phyloP scores from a whole-genome alignment of 1,139 yeast species.

The Pichia terricola region DNA sequence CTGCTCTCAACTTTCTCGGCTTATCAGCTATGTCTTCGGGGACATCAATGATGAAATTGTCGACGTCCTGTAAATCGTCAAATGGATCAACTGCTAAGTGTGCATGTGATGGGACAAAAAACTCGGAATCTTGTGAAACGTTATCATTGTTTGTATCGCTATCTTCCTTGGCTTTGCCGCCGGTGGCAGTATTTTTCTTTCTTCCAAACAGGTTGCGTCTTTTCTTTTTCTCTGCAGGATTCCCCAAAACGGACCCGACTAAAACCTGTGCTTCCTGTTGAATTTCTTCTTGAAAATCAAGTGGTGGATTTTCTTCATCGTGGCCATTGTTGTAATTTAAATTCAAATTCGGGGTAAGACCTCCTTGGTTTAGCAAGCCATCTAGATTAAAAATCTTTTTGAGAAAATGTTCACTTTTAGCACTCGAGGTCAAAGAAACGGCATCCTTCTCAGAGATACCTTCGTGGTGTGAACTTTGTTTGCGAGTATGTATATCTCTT shows the following conservation, averaged over 20 bases:
- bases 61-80: conserved; percentile 22
- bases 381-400: conserved; percentile 13
- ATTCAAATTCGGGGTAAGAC: conserved; percentile 11
- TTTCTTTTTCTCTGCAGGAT: conserved; percentile 4
- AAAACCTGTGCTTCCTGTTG: conserved; percentile 19
- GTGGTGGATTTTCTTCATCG: conserved; percentile 11
- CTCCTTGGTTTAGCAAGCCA: conserved; percentile 12
- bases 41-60: conserved; percentile 18
- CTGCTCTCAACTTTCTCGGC: conserved; percentile 68
- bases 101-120: conserved; percentile 11
- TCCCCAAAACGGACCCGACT: conserved; percentile 10
- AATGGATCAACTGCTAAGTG: conserved; percentile 16
- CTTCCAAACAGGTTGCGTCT: background rate
- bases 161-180: background rate
- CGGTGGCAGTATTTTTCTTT: background rate
- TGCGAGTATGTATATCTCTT: background rate
- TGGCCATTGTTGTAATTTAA: conserved; percentile 1
- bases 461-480: background rate
- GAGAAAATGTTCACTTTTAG: conserved; percentile 9
- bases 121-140: background rate
- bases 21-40: conserved; percentile 14
- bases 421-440: background rate
- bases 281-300: conserved; percentile 10
- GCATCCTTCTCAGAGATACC: background rate
- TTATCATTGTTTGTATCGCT: background rate